Evolutionary conservation across 1,284 basidiomycete genomes (phyloP), one percentile per base, ranked within the genome.

Genomic region (Retiboletus flavoniger): DNA sequence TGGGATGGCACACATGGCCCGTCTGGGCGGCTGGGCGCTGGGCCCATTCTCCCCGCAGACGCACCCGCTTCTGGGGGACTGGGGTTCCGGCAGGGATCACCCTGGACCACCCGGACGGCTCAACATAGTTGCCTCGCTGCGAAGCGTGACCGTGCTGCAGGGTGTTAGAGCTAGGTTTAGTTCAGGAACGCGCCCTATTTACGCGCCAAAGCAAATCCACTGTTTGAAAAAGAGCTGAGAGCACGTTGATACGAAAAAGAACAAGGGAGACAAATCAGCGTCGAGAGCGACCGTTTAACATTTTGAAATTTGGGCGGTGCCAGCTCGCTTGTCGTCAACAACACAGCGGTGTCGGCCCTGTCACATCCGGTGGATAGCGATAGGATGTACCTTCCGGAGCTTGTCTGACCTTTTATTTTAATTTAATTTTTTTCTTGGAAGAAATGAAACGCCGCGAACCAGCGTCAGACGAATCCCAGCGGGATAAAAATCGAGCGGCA

Each of bases 391-490:
- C 26, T 34, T 39, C 53, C 43, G 36, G 29, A 32, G 4, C 54
- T 28, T 24, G 28, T 14, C 14, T 21, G 21, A 21, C 19, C 21
- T 39, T 10, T 26, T 26, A 4, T 26, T 42, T 40, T 42, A 26
- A 41, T 41, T 42, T 14, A 3, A 24, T 24, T 42, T 42, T 40
- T 40, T 38, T 19, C 38, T 40, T 40, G 21, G 24, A 16, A 7
- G 21, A 57, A 55, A 55, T 52, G 54, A 52, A 52, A 57, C 53
- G 39, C 55, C 53, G 54, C 53, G 53, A 55, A 56, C 14, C 11
- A 21, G 36, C 34, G n/a, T 51, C 47, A 50, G 50, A 29, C 26
- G 35, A n/a, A n/a, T n/a, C 45, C 36, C 17, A 48, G 9, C 29
- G 21, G 54, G 53, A 55, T 55, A 54, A 55, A 57, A 57, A 57